phyloP scores from a whole-genome alignment of 2,329 filamentous ascomycete species.

The Phyllosticta citrichinensis region DNA sequence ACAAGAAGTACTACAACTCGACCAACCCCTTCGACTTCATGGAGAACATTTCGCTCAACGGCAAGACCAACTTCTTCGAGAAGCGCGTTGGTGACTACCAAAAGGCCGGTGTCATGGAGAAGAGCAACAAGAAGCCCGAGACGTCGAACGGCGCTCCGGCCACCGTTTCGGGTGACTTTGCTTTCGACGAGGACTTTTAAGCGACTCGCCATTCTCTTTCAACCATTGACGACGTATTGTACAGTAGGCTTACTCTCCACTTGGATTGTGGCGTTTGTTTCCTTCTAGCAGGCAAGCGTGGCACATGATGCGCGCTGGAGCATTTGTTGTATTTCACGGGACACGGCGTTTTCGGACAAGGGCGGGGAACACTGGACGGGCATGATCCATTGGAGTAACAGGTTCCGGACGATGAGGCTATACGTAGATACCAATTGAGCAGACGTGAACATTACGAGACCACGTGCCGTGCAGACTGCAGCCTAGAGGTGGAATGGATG shows the following conservation, averaged over 20 bases:
- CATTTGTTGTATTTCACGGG: not conserved
- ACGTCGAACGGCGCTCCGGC: constrained; percentile 36
- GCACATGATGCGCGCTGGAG: constrained; percentile 1
- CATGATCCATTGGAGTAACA: constrained; percentile 9
- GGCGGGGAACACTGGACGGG: not conserved
- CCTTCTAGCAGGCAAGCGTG: constrained; percentile 7
- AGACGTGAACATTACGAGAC: not conserved
- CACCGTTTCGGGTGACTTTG: constrained; percentile 60
- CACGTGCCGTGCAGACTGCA: not conserved
- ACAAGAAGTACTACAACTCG: constrained; percentile 85
- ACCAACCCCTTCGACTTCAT: constrained; percentile 99
- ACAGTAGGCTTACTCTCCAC: constrained; percentile 8
- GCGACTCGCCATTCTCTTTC: constrained; percentile 19
- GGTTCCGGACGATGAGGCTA: constrained; percentile 5
- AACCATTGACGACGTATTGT: constrained; percentile 10
- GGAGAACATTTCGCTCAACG: constrained; percentile 98
- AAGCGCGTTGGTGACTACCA: constrained; percentile 99
- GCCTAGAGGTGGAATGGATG: not conserved
- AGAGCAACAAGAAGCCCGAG: constrained; percentile 57
- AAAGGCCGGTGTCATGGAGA: constrained; percentile 97
- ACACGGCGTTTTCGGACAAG: constrained; percentile 2
- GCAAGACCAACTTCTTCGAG: constrained; percentile 99
- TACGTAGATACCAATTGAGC: constrained; percentile 10
- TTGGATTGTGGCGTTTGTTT: constrained; percentile 18
- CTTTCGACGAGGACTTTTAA: constrained; percentile 96